Conservation (phyloP, 169 alveolate genomes). For the Babesia gibsoni region DNA sequence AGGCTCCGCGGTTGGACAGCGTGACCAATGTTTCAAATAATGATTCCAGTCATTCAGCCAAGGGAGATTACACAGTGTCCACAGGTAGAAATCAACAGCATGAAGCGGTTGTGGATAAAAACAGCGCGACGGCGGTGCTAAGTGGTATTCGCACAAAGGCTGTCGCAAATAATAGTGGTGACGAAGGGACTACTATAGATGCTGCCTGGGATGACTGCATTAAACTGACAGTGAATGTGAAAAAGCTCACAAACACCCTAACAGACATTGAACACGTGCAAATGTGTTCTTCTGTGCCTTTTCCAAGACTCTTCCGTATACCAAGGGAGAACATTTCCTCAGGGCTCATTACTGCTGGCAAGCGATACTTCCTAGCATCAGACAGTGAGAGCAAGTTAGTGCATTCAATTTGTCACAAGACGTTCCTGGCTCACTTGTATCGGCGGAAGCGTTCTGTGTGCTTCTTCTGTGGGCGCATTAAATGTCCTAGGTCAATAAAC, state of each 20-base stretch:
- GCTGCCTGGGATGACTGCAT: constrained; percentile 13
- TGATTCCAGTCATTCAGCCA: no score
- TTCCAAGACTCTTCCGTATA: constrained; percentile 28
- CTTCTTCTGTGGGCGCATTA: constrained; percentile 51
- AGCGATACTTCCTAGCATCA: constrained; percentile 36
- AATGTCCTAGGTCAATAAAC: constrained; percentile 37
- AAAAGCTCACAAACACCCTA: constrained; percentile 35
- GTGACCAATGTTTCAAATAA: background rate
- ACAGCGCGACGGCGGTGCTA: background rate
- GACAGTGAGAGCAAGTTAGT: background rate
- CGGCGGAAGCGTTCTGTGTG: constrained; percentile 54
- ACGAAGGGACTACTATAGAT: background rate
- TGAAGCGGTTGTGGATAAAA: background rate
- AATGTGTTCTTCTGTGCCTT: constrained; percentile 55
- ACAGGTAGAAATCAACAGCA: no score
- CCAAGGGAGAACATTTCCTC: constrained; percentile 48
- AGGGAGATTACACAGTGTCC: no score
- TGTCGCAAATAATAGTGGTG: background rate
- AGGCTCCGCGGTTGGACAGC: constrained; percentile 1
- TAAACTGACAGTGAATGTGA: constrained; percentile 1
- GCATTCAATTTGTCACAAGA: constrained; percentile 2
- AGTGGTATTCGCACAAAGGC: background rate
- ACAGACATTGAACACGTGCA: constrained; percentile 61
- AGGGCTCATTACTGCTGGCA: constrained; percentile 30
- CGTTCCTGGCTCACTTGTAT: constrained; percentile 51